Evolutionary conservation across 108 stramenopile genomes (phyloP).

Genomic region (Skeletonema costatum): DNA sequence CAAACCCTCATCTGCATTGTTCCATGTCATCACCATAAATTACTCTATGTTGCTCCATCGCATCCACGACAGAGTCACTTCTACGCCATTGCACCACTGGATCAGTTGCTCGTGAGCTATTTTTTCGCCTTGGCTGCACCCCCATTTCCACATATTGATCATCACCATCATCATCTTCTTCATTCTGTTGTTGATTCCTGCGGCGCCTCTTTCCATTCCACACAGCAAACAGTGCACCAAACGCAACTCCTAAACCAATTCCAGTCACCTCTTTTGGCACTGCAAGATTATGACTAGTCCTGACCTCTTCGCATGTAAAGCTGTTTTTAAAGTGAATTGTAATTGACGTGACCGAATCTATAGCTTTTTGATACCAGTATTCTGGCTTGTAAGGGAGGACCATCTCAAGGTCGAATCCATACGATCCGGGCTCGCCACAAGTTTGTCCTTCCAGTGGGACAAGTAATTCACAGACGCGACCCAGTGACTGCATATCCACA

Average conservation of each 20-base stretch:
- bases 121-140: background rate
- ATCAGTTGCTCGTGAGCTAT: background rate
- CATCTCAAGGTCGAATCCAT: background rate
- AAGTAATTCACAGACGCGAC: background rate
- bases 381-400: background rate
- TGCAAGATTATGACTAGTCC: background rate
- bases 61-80: background rate
- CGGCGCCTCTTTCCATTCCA: background rate
- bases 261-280: background rate
- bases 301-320: background rate
- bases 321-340: background rate
- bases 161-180: background rate
- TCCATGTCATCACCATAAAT: background rate
- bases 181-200: background rate
- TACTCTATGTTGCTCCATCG: background rate
- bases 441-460: background rate
- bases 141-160: slow-evolving; percentile 1
- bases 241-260: background rate
- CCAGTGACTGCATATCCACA: background rate
- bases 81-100: background rate
- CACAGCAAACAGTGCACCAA: background rate
- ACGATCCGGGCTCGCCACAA: background rate
- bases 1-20: background rate
- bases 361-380: background rate
- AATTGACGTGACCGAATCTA: background rate